phyloP scores from a whole-genome alignment of 257 asterid species.

The Misopates orontium region DNA sequence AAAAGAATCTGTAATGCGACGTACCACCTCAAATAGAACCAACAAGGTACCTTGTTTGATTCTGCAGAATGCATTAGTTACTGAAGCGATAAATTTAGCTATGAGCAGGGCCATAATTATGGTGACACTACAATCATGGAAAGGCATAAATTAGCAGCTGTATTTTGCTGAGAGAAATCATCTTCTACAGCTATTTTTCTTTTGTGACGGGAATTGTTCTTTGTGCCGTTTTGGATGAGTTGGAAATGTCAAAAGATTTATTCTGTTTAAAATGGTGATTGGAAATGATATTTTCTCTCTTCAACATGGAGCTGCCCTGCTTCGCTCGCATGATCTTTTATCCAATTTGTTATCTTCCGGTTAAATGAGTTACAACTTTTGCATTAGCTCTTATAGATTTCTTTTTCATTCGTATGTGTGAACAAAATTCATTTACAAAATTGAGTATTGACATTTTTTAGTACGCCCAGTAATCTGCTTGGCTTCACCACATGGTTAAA shows the following conservation, averaged over 20 bases:
- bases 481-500: not conserved
- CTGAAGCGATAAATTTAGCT: constrained; percentile 3
- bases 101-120: not conserved
- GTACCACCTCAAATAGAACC: constrained; percentile 55
- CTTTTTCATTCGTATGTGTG: no score
- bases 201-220: not conserved
- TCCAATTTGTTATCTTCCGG: no score
- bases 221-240: constrained; percentile 7
- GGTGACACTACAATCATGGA: not conserved
- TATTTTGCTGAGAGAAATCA: not conserved
- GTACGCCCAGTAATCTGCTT: not conserved
- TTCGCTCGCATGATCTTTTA: not conserved
- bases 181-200: not conserved
- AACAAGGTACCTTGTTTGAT: constrained; percentile 48
- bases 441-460: not conserved
- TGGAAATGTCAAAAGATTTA: not conserved
- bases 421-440: not conserved
- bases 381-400: no score
- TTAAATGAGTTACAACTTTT: not conserved
- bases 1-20: constrained; percentile 70
- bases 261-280: not conserved
- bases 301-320: not conserved
- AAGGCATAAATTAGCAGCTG: not conserved
- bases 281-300: not conserved
- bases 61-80: constrained; percentile 3